Base-by-base conservation (phyloP, 768 basidiomycete genomes). In the Trametes gibbosa region DNA sequence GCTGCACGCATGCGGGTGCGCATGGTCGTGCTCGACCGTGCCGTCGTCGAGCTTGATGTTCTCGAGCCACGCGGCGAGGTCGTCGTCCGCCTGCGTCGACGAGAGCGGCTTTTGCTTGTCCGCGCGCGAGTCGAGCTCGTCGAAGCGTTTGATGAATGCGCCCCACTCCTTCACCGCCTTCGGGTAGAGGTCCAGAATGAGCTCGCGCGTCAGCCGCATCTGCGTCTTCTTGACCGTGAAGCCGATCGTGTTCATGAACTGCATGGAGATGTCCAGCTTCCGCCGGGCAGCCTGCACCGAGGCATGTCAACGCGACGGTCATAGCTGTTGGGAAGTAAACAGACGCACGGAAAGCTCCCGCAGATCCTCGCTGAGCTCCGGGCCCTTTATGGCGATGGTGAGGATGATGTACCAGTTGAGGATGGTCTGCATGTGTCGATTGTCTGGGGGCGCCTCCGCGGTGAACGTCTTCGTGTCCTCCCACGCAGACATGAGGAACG, bases 381-480 rank as follows among this genome's bases (percentile, higher is more conserved):
- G 74, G 2, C 84, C 84, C 45, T 74, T 77, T 52, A 84, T 74
- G 5, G 81, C 73, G 29, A 88, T 69, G 6, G 75, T 78, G 39
- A 87, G 74, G 17, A 83, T 66, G 17, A 85, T 78, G 67, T 78
- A 79, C 84, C 85, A 85, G 65, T 84, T 82, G 13, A 81, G 66
- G 4, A 86, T 79, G 37, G 77, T 80, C 71, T 81, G 80, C 78
- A 84, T 81, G 63, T 85, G 76, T 14, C 83, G 74, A 48, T 81
- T 80, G 64, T 87, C 86, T 0, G 85, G 86, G 0, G 86, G 84
- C 0, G 85, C 84, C 45, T 81, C 70, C 0, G 73, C 70, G 2
- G 85, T 73, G 66, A 81, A 88, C 1, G 71, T 70, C 63, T 82
- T 83, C 14, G 85, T 76, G 62, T 87, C 85, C 29, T 86, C 84